These are phyloP conservation scores for Lotus japonicus DNA, from an alignment of 306 rosid species.

Conservation along the genomic window DNA sequence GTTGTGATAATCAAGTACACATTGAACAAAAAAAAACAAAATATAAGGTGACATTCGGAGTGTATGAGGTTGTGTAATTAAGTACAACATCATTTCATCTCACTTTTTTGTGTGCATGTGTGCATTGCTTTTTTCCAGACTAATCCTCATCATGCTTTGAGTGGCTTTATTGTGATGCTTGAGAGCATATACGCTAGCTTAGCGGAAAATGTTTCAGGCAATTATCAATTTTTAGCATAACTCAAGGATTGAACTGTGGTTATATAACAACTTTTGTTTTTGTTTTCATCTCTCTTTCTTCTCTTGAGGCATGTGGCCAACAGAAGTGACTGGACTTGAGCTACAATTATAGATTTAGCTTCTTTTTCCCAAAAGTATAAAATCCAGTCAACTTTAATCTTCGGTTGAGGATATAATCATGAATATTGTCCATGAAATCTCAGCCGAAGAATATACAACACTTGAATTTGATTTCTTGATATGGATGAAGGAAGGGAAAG, in stretches of 20 bases:
- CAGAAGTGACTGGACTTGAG: conserved; percentile 30
- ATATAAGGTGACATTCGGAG: not conserved
- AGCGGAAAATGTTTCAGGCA: not conserved
- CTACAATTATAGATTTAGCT: conserved; percentile 24
- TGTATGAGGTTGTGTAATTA: not conserved
- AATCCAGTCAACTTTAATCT: not conserved
- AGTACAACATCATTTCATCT: conserved; percentile 19
- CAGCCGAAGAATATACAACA: not conserved
- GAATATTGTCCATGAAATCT: not conserved
- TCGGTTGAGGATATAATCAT: conserved; percentile 7
- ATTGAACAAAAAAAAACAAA: too few species aligned
- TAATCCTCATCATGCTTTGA: conserved; percentile 13
- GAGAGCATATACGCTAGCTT: not conserved
- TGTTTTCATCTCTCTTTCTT: conserved; percentile 1
- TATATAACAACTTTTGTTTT: not conserved
- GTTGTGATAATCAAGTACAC: too few species aligned
- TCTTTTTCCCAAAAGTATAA: conserved; percentile 20
- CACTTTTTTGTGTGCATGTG: conserved; percentile 22
- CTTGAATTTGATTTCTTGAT: not conserved
- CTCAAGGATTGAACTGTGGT: not conserved
- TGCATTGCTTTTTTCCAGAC: conserved; percentile 1
- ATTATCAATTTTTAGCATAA: not conserved
- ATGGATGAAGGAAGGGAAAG: not conserved
- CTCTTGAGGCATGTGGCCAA: conserved; percentile 30
- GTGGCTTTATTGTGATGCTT: conserved; percentile 10